Conservation (phyloP, 2,329 filamentous ascomycete species). For the Juglanconis oblonga region DNA sequence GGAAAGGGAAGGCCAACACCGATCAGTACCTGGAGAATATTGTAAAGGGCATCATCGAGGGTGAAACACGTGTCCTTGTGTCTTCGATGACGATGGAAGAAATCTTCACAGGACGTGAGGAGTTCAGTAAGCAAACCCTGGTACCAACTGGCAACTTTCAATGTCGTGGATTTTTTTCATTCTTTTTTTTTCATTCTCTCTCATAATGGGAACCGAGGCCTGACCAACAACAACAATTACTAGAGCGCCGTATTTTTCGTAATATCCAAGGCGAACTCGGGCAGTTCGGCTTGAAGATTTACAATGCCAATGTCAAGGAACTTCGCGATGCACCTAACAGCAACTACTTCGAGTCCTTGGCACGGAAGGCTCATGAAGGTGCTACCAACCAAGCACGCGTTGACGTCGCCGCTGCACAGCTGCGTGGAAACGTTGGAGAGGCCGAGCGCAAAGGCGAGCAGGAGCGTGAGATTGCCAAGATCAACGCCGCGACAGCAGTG, state of each 20-base stretch:
- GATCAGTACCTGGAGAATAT: constrained; percentile 73
- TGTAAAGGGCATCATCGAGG: constrained; percentile 86
- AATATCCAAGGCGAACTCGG: constrained; percentile 78
- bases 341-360: constrained; percentile 80
- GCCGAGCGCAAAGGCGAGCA: constrained; percentile 75
- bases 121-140: constrained; percentile 23
- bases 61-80: constrained; percentile 79
- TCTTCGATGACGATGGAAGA: constrained; percentile 92
- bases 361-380: constrained; percentile 80
- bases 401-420: constrained; percentile 63
- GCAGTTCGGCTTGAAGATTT: constrained; percentile 76
- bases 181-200: background rate
- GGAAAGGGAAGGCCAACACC: constrained; percentile 36
- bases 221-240: background rate
- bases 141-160: too few species aligned
- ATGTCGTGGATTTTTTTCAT: background rate
- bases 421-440: constrained; percentile 71
- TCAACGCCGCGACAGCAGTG: constrained; percentile 80
- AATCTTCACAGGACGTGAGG: constrained; percentile 46
- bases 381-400: constrained; percentile 75
- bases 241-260: constrained; percentile 64
- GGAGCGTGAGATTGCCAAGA: constrained; percentile 84
- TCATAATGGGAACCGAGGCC: background rate
- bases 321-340: constrained; percentile 77
- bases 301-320: constrained; percentile 76